Evolutionary conservation across 192 early-diverging fungal species (phyloP), one percentile per base, ranked within the genome.

Genomic region (Mortierella antarctica): DNA sequence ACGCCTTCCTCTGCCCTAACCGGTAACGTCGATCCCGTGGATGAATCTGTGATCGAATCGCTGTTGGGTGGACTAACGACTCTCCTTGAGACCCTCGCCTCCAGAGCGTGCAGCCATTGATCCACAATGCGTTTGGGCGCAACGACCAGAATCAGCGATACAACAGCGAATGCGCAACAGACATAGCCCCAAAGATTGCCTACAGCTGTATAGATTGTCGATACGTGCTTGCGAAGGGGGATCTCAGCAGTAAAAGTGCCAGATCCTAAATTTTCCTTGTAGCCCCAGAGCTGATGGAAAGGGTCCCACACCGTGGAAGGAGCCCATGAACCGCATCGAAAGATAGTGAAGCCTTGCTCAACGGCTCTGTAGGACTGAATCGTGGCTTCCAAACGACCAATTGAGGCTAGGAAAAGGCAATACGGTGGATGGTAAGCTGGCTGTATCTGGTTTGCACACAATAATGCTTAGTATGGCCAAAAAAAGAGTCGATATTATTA

Each of bases 311-410:
- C 74, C 21, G 84, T 82, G 6, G 84, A 85, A 15, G 85, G 59
- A n/a, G 82, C 82, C 71, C 83, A 69, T 8, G 78, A 76, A 11
- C 73, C 79, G 59, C 86, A 87, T 6, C 86, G 57, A 21, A 87
- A 82, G 48, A 82, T 44, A 2, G 79, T 83, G 20, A 85, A 72
- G 0, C 86, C 86, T 62, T 87, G 83, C 23, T 87, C 86, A 31
- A 85, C 81, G 4, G 84, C 78, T 66, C 86, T 70, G 44, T 79
- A 67, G 0, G 78, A 70, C 49, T 85, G 83, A 12, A 75, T 69
- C n/a, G 69, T 47, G 13, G 82, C 71, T 57, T 85, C 82, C 21
- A 82, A 56, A 44, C 71, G 64, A 51, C 86, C 86, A 61, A 83
- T 73, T 0, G 86, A 84, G 42, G 82, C 83, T 82, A 42, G 10